Percentiles rank a stretch among this genome's conserved stretches.
These are phyloP conservation scores for Agrocybe chaxingu DNA, from an alignment of 768 basidiomycete genomes.

Conservation along the genomic window DNA sequence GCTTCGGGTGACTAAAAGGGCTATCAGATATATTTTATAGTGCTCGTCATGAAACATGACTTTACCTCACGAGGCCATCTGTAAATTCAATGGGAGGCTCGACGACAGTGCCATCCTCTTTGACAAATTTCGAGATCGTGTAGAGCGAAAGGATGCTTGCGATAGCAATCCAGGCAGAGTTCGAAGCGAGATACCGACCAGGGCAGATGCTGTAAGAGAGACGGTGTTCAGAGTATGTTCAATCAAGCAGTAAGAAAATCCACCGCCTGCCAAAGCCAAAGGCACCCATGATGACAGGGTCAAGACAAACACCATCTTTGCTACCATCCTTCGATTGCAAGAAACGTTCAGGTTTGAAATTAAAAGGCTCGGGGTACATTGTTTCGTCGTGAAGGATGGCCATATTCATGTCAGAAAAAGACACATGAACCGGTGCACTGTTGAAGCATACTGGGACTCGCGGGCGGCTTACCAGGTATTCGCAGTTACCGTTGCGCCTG, in stretches of 20 bases:
- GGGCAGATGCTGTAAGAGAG: constrained; percentile 26
- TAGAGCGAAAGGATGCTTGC: constrained; percentile 24
- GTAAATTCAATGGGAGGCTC: constrained; percentile 20
- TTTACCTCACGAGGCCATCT: constrained; percentile 22
- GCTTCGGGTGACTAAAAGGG: constrained; percentile 19
- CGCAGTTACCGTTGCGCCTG: constrained; percentile 23
- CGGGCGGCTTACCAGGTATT: constrained; percentile 22
- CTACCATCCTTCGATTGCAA: constrained; percentile 21
- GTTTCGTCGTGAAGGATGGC: constrained; percentile 47
- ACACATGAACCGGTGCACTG: not conserved
- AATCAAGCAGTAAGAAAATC: not conserved
- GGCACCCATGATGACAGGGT: constrained; percentile 16
- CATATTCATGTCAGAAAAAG: constrained; percentile 16
- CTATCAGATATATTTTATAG: not conserved
- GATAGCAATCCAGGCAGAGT: constrained; percentile 28
- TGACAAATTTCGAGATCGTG: constrained; percentile 27
- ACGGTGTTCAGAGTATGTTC: not conserved
- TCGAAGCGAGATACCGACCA: constrained; percentile 30
- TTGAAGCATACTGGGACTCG: not conserved
- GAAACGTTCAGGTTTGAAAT: constrained; percentile 57
- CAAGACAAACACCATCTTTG: constrained; percentile 13
- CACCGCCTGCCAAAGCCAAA: constrained; percentile 35
- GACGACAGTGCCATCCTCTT: constrained; percentile 22
- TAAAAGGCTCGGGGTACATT: constrained; percentile 48
- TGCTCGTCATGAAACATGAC: not conserved